Evolutionary conservation across 2,329 filamentous ascomycete species (phyloP).

Genomic region (Furcasterigmium sp.): DNA sequence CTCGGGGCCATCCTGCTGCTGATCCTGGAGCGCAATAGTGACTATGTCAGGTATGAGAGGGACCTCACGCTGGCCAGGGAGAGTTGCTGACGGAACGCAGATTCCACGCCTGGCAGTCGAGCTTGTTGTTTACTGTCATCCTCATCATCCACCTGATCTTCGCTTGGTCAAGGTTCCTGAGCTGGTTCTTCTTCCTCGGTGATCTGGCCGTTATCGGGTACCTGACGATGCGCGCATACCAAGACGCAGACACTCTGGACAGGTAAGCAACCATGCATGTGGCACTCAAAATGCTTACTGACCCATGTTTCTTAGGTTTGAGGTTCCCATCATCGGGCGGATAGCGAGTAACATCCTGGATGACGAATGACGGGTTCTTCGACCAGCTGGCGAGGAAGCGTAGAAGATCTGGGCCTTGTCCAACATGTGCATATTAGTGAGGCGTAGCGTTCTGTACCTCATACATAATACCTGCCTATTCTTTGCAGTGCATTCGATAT

Average conservation of each 20-base stretch:
- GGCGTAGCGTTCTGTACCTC: neutral
- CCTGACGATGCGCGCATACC: conserved; percentile 74
- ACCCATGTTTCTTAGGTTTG: no score
- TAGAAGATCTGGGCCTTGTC: neutral
- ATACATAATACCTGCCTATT: conserved; percentile 12
- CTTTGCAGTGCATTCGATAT: neutral
- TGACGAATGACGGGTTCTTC: conserved; percentile 53
- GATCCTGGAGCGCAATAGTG: conserved; percentile 87
- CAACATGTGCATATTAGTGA: conserved; percentile 1
- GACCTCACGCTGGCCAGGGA: neutral
- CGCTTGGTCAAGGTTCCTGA: conserved; percentile 77
- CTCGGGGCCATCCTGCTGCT: conserved; percentile 79
- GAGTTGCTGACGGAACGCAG: conserved; percentile 33
- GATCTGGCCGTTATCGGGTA: conserved; percentile 75
- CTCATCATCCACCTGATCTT: conserved; percentile 81
- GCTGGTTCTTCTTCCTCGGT: conserved; percentile 73
- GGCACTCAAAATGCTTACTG: no score
- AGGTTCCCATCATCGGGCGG: conserved; percentile 80
- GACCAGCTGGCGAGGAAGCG: neutral
- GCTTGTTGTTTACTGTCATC: conserved; percentile 70
- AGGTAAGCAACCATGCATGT: no score
- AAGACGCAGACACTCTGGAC: conserved; percentile 67
- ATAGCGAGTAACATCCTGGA: conserved; percentile 87
- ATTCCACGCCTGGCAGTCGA: conserved; percentile 96
- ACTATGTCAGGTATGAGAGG: conserved; percentile 76